Evolutionary conservation across 2,329 filamentous ascomycete species (phyloP).

Genomic region (Pleoardoris graminearum): DNA sequence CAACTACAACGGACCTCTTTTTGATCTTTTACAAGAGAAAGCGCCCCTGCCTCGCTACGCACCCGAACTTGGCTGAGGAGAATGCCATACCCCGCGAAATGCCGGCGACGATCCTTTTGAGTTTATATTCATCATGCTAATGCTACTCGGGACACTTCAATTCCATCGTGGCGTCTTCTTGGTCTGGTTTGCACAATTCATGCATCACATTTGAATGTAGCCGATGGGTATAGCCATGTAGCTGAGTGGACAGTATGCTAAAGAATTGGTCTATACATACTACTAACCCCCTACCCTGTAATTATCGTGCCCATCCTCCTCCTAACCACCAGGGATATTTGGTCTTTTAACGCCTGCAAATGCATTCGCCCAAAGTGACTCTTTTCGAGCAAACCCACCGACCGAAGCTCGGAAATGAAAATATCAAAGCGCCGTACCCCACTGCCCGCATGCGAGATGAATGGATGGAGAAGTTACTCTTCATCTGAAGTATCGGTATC

Average conservation of each 20-base stretch:
- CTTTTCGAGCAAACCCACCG: neutral
- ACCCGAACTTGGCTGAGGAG: no score
- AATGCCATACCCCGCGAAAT: neutral
- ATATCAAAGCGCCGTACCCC: neutral
- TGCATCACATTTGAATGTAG: no score
- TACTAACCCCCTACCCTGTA: neutral
- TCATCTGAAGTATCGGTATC: slow-evolving; percentile 49
- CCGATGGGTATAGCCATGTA: no score
- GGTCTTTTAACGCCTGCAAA: slow-evolving; percentile 7
- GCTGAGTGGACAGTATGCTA: no score
- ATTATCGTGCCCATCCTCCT: neutral
- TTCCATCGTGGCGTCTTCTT: neutral
- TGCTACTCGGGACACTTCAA: neutral
- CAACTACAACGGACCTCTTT: neutral
- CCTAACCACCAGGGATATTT: slow-evolving; percentile 2
- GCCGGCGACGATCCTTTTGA: neutral
- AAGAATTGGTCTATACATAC: no score
- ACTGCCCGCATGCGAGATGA: neutral
- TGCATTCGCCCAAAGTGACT: neutral
- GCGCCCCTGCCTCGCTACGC: no score
- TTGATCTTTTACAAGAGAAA: no score
- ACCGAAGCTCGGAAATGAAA: neutral
- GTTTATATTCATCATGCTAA: neutral
- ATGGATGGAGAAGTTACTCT: slow-evolving; percentile 29
- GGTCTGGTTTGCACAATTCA: neutral